Base-by-base conservation (phyloP, 306 rosid species). In the Casuarina cunninghamiana region DNA sequence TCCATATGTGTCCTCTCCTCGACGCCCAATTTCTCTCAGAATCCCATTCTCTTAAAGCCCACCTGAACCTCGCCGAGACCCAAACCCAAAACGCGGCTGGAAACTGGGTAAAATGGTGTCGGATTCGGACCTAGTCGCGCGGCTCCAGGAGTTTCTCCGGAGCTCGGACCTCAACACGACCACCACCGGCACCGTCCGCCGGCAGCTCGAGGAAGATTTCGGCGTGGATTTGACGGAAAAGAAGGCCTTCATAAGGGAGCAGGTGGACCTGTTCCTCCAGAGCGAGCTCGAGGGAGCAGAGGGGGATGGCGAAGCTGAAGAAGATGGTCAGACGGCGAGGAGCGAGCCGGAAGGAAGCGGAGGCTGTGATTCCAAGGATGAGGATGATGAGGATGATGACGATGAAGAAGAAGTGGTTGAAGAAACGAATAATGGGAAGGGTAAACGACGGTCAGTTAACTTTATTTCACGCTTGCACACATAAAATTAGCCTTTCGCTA, bases 71-170 rank as follows among this genome's bases (percentile, higher is more conserved):
- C 37, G 3, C 68, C 35, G 9, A 57, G 41, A 73, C 68, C 78
- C 55, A 80, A 79, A 72, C 42, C 69, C 69, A 51, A 35, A 60
- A 15, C 75, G 10, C 76, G 6, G 43, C 11, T 9, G 15, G 3
- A 16, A 69, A 26, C 1, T 3, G n/a, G 26, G 37, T 37, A 42
- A 32, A 65, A 90, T 91, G 97, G 97, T 85, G 5, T 85, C 91
- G 77, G 92, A 91, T 77, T 89, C 90, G 82, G 97, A 91, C 74
- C 91, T 89, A n/a, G 88, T 91, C 85, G 87, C 60, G 39, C 92
- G 94, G 86, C 91, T 89, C 81, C 92, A 82, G 15, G 93, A 89
- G 75, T 89, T 89, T 74, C 97, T 91, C 66, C 87, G 92, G 39
- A 79, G 74, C 84, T 88, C 94, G 49, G 92, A 91, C 93, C 90